These are phyloP conservation scores for Aspergillus bridgeri DNA, from an alignment of 495 filamentous ascomycete species.

Conservation along the genomic window DNA sequence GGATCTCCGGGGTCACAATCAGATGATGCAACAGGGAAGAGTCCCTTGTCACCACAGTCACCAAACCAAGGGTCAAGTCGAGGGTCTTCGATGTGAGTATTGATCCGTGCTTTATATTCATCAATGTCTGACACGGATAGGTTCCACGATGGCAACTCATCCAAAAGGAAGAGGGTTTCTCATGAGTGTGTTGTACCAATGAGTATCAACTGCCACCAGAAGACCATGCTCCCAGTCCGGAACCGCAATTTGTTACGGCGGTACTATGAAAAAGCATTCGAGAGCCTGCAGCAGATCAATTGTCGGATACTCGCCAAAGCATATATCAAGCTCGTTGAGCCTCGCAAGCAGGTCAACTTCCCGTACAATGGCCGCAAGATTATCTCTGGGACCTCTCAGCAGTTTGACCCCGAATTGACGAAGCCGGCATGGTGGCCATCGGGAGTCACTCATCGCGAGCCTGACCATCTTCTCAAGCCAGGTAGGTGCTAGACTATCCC, in stretches of 20 bases:
- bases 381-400: constrained; percentile 30
- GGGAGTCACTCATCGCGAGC: constrained; percentile 65
- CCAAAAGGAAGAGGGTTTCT: constrained; percentile 24
- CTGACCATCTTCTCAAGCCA: constrained; percentile 71
- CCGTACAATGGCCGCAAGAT: constrained; percentile 67
- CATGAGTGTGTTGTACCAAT: constrained; percentile 27
- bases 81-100: constrained; percentile 14
- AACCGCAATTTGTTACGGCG: constrained; percentile 50
- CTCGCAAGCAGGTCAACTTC: constrained; percentile 77
- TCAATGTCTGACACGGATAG: background rate
- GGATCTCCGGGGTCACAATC: constrained; percentile 1
- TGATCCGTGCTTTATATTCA: background rate
- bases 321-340: constrained; percentile 76
- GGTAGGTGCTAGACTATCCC: constrained; percentile 40
- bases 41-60: constrained; percentile 18
- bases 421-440: constrained; percentile 78
- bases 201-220: constrained; percentile 30
- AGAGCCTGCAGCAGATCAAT: constrained; percentile 67
- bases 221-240: constrained; percentile 47
- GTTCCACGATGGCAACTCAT: constrained; percentile 7
- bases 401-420: constrained; percentile 38
- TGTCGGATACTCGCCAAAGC: constrained; percentile 67
- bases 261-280: constrained; percentile 62
- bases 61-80: constrained; percentile 4
- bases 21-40: constrained; percentile 12